A percentile compares a stretch with the other conserved stretches of the same genome.
phyloP scores from a whole-genome alignment of 768 basidiomycete species.

The Fibroporia radiculosa region DNA sequence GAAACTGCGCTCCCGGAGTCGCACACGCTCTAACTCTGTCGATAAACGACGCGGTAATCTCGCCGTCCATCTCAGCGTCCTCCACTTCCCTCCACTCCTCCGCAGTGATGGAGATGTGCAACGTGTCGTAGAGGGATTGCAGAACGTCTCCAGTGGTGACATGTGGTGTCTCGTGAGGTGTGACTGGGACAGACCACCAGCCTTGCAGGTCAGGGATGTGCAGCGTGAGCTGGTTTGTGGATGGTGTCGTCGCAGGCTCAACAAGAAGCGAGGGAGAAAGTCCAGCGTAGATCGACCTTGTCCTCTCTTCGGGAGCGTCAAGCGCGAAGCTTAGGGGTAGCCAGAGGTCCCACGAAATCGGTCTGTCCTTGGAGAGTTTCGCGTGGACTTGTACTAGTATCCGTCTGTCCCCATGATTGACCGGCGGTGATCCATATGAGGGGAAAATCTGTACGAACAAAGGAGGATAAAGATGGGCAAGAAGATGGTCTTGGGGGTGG shows the following conservation, averaged over 20 bases:
- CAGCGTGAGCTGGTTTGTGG: background rate
- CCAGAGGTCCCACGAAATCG: too few relatives aligned
- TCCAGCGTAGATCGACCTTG: too few relatives aligned
- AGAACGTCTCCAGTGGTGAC: background rate
- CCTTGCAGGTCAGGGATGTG: too few relatives aligned
- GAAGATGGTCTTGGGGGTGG: too few relatives aligned
- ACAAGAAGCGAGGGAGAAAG: background rate
- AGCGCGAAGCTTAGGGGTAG: too few relatives aligned
- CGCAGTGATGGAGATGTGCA: background rate
- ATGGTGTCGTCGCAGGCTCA: background rate
- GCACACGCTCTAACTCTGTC: background rate
- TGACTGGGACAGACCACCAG: background rate
- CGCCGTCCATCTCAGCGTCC: background rate
- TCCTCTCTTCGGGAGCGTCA: too few relatives aligned
- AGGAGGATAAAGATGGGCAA: too few relatives aligned
- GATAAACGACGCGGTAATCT: background rate
- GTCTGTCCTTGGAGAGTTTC: too few relatives aligned
- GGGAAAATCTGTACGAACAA: too few relatives aligned
- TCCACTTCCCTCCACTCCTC: background rate
- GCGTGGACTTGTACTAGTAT: too few relatives aligned
- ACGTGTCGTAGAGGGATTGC: background rate
- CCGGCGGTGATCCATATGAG: too few relatives aligned
- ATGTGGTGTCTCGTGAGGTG: background rate
- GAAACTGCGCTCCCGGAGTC: background rate
- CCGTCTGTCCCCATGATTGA: too few relatives aligned